These are phyloP conservation scores for Schoenoplectus tabernaemontani DNA, from an alignment of 202 grass and related monocot species.

Conservation along the genomic window DNA sequence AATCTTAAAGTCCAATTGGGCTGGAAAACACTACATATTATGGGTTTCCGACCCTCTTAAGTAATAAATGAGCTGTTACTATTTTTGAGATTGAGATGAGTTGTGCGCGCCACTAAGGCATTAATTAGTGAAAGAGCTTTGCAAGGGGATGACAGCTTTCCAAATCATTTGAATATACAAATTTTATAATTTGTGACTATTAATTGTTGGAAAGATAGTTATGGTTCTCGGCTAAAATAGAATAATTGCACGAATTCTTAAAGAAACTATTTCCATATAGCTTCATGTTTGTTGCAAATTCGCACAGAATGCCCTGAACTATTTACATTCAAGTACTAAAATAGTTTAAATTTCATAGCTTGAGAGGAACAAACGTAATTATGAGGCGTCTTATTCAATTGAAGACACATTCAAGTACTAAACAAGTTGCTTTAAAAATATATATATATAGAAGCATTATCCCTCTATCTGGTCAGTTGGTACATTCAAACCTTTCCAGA, in stretches of 20 bases:
- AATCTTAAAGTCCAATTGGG: not conserved
- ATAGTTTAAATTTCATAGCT: too few relatives aligned
- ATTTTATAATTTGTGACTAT: not conserved
- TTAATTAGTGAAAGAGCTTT: not conserved
- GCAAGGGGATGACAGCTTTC: not conserved
- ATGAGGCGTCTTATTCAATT: too few relatives aligned
- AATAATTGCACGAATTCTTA: not conserved
- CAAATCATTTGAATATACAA: not conserved
- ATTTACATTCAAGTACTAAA: too few relatives aligned
- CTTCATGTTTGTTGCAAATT: not conserved
- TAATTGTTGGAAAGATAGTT: not conserved
- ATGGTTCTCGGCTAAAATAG: not conserved
- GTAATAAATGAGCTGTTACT: too few relatives aligned
- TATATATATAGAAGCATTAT: not conserved
- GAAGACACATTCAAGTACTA: too few relatives aligned
- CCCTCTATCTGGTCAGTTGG: not conserved
- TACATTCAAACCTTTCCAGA: not conserved
- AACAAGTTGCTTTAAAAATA: too few relatives aligned
- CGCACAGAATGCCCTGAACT: too few relatives aligned
- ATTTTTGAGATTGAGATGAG: not conserved
- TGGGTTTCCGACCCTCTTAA: too few relatives aligned
- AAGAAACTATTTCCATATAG: not conserved
- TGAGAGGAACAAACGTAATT: too few relatives aligned
- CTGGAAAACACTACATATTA: too few relatives aligned
- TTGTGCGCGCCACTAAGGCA: constrained; percentile 2